Percentiles rank a stretch among this genome's conserved stretches.
Evolutionary conservation across 495 filamentous ascomycete genomes (phyloP).

Genomic region (Apiosordaria backusii): DNA sequence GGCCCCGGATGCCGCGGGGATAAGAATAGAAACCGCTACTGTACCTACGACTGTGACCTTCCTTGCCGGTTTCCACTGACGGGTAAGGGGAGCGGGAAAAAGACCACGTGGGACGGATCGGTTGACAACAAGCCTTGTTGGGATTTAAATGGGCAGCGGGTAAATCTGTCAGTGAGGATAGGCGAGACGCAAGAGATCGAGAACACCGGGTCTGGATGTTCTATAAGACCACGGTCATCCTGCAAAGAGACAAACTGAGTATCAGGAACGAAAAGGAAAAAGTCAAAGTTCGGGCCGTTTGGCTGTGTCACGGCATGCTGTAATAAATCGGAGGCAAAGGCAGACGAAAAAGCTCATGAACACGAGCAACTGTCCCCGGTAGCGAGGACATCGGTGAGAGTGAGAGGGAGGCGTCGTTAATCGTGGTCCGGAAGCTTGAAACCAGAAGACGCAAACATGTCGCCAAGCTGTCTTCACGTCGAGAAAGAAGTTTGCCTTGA

Average conservation of each 20-base stretch:
- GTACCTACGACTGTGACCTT: not conserved
- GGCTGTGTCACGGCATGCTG: not conserved
- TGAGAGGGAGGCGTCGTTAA: not conserved
- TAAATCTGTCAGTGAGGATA: not conserved
- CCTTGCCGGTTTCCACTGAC: not conserved
- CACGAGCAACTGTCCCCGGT: not conserved
- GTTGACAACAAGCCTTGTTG: not conserved
- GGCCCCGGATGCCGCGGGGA: slow-evolving; percentile 9
- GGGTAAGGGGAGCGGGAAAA: not conserved
- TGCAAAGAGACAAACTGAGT: not conserved
- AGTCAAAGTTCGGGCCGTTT: not conserved
- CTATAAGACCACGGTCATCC: not conserved
- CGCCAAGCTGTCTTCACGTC: no score
- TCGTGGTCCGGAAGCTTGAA: not conserved
- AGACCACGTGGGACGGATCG: not conserved
- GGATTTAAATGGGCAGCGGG: not conserved
- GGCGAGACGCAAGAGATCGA: not conserved
- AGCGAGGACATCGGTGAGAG: not conserved
- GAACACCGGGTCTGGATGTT: not conserved
- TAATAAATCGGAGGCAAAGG: not conserved
- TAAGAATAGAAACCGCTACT: slow-evolving; percentile 14
- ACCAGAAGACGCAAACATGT: no score
- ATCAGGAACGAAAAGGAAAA: not conserved
- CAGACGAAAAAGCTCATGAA: not conserved
- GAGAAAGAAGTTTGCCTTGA: not conserved